These are phyloP conservation scores for Penicillium nucicola DNA, from an alignment of 495 filamentous ascomycete species.

Conservation along the genomic window DNA sequence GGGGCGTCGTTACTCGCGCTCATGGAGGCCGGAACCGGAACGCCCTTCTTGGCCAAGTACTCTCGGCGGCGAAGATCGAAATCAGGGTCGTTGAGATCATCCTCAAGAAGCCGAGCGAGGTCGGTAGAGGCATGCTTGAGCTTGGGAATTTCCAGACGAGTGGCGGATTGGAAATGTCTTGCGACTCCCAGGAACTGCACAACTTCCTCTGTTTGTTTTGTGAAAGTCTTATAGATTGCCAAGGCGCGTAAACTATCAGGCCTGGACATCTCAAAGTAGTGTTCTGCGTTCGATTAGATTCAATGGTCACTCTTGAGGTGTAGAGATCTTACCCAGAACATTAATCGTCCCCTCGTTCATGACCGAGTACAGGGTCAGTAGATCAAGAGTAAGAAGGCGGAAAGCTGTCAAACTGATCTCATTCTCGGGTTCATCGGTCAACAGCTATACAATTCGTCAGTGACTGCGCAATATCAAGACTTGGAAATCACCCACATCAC, in stretches of 20 bases:
- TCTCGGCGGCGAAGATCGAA: constrained; percentile 93
- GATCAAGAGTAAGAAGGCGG: constrained; percentile 82
- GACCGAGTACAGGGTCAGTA: constrained; percentile 87
- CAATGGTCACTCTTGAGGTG: neutral
- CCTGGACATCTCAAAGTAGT: constrained; percentile 98
- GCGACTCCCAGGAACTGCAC: constrained; percentile 87
- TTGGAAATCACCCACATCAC: constrained; percentile 63
- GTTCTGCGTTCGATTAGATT: constrained; percentile 55
- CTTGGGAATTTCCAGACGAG: constrained; percentile 91
- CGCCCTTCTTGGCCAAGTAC: constrained; percentile 81
- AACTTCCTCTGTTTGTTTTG: constrained; percentile 86
- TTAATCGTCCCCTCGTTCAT: constrained; percentile 99
- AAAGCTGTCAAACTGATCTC: constrained; percentile 98
- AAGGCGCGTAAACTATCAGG: constrained; percentile 90
- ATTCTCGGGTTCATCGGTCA: constrained; percentile 88
- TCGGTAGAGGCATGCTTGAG: constrained; percentile 96
- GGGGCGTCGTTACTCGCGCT: constrained; percentile 30
- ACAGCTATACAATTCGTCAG: constrained; percentile 57
- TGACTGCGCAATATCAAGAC: constrained; percentile 13
- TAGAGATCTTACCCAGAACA: constrained; percentile 68
- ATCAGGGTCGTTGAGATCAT: constrained; percentile 92
- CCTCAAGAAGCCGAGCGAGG: constrained; percentile 82
- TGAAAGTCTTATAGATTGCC: constrained; percentile 89
- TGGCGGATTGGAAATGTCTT: constrained; percentile 85
- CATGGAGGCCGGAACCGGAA: constrained; percentile 20